phyloP scores from a whole-genome alignment of 306 rosid genomes.

The Pterocarpus santalinus region DNA sequence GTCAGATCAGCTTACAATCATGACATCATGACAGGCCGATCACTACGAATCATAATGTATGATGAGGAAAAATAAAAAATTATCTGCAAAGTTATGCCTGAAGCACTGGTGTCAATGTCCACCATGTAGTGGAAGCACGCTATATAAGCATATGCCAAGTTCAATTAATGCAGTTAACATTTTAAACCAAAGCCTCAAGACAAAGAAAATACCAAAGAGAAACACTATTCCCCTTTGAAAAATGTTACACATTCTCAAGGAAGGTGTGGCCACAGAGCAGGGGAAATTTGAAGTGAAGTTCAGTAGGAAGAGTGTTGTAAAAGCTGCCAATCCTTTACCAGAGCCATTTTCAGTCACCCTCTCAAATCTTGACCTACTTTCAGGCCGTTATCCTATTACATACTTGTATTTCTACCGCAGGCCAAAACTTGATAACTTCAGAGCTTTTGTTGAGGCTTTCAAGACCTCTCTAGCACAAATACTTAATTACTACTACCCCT shows the following conservation, averaged over 20 bases:
- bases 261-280: constrained; percentile 10
- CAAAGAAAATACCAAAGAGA: constrained; percentile 36
- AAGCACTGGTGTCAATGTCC: not conserved
- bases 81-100: constrained; percentile 10
- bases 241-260: constrained; percentile 43
- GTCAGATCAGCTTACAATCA: constrained; percentile 42
- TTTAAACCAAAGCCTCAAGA: constrained; percentile 19
- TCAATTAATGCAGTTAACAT: constrained; percentile 7
- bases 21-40: constrained; percentile 32
- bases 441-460: constrained; percentile 56
- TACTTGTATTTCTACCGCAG: constrained; percentile 78
- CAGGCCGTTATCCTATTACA: constrained; percentile 89
- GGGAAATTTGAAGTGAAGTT: constrained; percentile 59
- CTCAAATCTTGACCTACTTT: constrained; percentile 88
- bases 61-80: constrained; percentile 17
- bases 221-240: constrained; percentile 23
- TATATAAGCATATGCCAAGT: constrained; percentile 44
- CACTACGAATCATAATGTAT: constrained; percentile 23
- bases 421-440: constrained; percentile 39
- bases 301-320: constrained; percentile 57
- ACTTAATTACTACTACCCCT: constrained; percentile 65
- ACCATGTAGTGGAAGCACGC: not conserved
- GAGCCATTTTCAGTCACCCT: constrained; percentile 58
- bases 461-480: constrained; percentile 64
- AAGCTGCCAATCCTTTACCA: constrained; percentile 57